A percentile compares a stretch with the other conserved stretches of the same genome.
These are phyloP conservation scores for Paramyrothecium sp. DNA, from an alignment of 2,329 filamentous ascomycete species.

Conservation along the genomic window DNA sequence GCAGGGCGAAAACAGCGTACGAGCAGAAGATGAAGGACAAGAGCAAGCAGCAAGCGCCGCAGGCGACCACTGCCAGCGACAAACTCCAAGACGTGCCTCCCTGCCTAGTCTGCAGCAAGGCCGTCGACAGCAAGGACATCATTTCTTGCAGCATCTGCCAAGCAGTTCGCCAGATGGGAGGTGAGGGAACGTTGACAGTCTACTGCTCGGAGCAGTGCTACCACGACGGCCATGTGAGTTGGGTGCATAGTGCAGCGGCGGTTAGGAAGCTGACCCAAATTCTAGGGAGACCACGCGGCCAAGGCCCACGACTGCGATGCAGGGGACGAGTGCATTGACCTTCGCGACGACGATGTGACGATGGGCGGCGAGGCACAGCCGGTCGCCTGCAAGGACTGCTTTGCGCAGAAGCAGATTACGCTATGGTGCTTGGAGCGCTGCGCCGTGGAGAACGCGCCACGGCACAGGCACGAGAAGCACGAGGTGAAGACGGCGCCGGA, in stretches of 20 bases:
- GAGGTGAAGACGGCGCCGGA: constrained; percentile 21
- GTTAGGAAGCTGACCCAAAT: constrained; percentile 16
- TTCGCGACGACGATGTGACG: constrained; percentile 35
- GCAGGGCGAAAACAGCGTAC: constrained; percentile 46
- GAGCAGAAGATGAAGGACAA: constrained; percentile 41
- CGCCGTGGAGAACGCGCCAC: constrained; percentile 37
- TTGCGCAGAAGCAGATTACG: constrained; percentile 31
- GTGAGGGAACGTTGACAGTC: constrained; percentile 32
- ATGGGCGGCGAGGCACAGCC: constrained; percentile 33
- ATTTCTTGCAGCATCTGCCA: constrained; percentile 45
- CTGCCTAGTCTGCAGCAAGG: constrained; percentile 36
- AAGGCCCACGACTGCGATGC: constrained; percentile 40
- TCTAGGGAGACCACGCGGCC: constrained; percentile 36
- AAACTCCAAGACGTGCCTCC: constrained; percentile 35
- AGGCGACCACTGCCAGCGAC: constrained; percentile 23
- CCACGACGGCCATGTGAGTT: constrained; percentile 38
- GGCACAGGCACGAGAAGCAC: constrained; percentile 33
- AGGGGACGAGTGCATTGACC: constrained; percentile 36
- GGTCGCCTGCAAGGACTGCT: constrained; percentile 41
- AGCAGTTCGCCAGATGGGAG: constrained; percentile 35
- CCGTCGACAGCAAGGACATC: constrained; percentile 32
- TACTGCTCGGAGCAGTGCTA: constrained; percentile 46
- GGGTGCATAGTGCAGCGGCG: background rate
- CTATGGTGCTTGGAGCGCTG: constrained; percentile 43
- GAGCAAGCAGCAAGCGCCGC: constrained; percentile 27